Conservation (phyloP, 2,329 filamentous ascomycete genomes). For the Trichoderma asperellum region DNA sequence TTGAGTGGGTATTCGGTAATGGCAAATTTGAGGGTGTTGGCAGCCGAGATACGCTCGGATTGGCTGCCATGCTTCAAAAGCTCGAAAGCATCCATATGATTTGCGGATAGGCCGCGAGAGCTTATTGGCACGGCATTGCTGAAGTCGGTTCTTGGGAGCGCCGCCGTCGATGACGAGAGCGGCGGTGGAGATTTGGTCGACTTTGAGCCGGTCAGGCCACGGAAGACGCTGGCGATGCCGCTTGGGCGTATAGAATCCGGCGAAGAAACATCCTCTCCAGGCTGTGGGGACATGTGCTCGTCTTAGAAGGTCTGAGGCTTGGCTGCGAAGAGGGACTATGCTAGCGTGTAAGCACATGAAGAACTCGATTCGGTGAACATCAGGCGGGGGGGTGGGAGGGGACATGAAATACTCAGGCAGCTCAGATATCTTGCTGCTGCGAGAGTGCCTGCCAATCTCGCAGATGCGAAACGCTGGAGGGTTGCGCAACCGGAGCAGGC, state of each 20-base stretch:
- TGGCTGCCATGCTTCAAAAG: conserved; percentile 57
- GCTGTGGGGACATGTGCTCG: conserved; percentile 63
- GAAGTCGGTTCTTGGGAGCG: conserved; percentile 50
- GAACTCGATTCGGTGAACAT: background rate
- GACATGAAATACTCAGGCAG: background rate
- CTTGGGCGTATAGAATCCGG: conserved; percentile 60
- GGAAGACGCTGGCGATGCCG: conserved; percentile 66
- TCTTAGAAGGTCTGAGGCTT: conserved; percentile 35
- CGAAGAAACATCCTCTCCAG: conserved; percentile 59
- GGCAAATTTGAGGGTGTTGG: conserved; percentile 58
- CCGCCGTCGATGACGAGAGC: conserved; percentile 45
- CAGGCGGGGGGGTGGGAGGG: background rate
- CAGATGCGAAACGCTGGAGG: background rate
- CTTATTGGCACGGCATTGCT: conserved; percentile 48
- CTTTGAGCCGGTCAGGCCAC: conserved; percentile 62
- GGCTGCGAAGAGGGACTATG: conserved; percentile 27
- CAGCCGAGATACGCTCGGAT: conserved; percentile 60
- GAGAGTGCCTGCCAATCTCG: background rate
- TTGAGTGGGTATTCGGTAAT: conserved; percentile 63
- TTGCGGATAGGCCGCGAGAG: conserved; percentile 52
- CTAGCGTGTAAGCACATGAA: conserved; percentile 15
- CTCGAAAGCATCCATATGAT: conserved; percentile 59
- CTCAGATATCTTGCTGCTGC: background rate
- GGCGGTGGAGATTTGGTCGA: conserved; percentile 55
- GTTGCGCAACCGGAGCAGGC: conserved; percentile 21